Percentiles rank a stretch among this genome's conserved stretches.
phyloP scores from a whole-genome alignment of 495 filamentous ascomycete species.

The Xylaria grammica region DNA sequence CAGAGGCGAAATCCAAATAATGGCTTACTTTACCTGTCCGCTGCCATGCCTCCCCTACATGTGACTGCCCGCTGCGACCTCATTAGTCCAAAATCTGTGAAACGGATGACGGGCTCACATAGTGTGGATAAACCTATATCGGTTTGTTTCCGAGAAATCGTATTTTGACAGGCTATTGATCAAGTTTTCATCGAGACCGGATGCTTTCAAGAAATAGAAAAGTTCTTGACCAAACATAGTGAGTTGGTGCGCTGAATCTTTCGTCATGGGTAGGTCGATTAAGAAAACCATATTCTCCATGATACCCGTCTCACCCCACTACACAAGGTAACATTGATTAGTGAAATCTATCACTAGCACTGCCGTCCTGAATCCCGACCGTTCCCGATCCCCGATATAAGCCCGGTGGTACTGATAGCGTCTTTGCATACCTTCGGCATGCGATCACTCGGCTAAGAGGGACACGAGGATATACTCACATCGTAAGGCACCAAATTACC shows the following conservation, averaged over 20 bases:
- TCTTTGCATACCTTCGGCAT: not conserved
- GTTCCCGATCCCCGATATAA: too few relatives aligned
- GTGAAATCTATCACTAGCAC: not conserved
- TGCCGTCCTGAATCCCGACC: too few relatives aligned
- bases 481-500: conserved; percentile 82
- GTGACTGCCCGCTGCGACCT: conserved; percentile 53
- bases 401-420: not conserved
- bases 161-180: conserved; percentile 66
- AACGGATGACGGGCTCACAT: conserved; percentile 51
- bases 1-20: not conserved
- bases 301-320: conserved; percentile 77
- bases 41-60: conserved; percentile 57
- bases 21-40: conserved; percentile 60
- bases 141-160: conserved; percentile 72
- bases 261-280: conserved; percentile 76
- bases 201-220: conserved; percentile 70
- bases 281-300: conserved; percentile 90
- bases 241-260: conserved; percentile 44
- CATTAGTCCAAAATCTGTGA: conserved; percentile 7
- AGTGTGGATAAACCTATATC: conserved; percentile 80
- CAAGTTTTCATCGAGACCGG: conserved; percentile 66
- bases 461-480: not conserved
- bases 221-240: conserved; percentile 74
- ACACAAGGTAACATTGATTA: conserved; percentile 10
- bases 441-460: not conserved